A percentile compares a stretch with the other conserved stretches of the same genome.
Conservation (phyloP, 225 moss, liverwort and hornwort species). For the Climacium dendroides region DNA sequence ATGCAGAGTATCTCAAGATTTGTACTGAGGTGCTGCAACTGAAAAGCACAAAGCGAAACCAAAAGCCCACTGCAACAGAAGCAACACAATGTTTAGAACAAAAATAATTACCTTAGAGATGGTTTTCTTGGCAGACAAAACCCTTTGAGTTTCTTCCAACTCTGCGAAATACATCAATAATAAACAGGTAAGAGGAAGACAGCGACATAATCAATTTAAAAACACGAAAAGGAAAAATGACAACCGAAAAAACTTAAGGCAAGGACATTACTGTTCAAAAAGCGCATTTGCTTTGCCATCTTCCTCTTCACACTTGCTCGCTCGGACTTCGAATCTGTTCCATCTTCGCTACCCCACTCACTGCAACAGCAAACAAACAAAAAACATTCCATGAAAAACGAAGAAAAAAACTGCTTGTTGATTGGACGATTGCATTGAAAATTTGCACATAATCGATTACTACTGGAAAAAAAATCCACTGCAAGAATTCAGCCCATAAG, state of each 20-base stretch:
- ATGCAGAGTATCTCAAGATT: not conserved
- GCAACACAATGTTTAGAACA: not conserved
- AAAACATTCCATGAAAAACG: not conserved
- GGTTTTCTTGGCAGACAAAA: conserved; percentile 56
- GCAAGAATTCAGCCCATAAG: not conserved
- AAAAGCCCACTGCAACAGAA: not conserved
- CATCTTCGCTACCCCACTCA: conserved; percentile 27
- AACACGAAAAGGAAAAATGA: not conserved
- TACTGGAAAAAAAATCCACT: not conserved
- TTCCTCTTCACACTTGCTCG: conserved; percentile 52
- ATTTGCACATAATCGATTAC: not conserved
- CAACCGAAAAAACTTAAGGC: not conserved
- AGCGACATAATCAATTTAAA: not conserved
- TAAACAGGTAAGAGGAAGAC: not conserved
- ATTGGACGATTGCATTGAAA: not conserved
- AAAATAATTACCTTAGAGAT: conserved; percentile 26
- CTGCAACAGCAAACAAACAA: conserved; percentile 1
- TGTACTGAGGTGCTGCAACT: not conserved
- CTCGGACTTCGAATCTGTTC: conserved; percentile 1
- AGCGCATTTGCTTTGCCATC: conserved; percentile 69
- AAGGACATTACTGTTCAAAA: conserved; percentile 30
- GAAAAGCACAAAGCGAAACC: not conserved
- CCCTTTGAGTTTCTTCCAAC: conserved; percentile 52
- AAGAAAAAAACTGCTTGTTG: not conserved
- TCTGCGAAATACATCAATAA: conserved; percentile 13